Base-by-base conservation (phyloP, 106 monocot species). In the Platanthera guangdongensis region DNA sequence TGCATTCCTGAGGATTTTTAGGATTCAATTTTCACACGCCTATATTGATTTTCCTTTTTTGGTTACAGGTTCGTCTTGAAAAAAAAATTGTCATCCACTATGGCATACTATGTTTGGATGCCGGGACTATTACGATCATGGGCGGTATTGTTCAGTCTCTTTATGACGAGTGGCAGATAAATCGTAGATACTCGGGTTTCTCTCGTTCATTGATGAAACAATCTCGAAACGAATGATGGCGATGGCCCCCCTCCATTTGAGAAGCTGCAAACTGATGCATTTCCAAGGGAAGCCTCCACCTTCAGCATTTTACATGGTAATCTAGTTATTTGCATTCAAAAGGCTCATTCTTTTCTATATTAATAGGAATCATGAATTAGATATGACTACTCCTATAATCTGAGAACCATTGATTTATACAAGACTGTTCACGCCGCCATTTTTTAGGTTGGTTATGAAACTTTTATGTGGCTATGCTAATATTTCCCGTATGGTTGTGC, bases 151-250 rank as follows among this genome's bases (percentile, higher is more conserved):
- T 97, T 16, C 84, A 89, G 85, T 86, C 91, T 63, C 84, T 97
- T 39, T 85, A 82, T 76, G 97, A 97, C 55, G 97, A 97, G 60
- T 97, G 94, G 97, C 78, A 88, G 51, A 84, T 97, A 82, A 92
- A 82, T 78, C 89, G 78, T 82, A 97, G 91, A 80, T 97, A 86
- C 78, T 94, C 97, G 12, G 86, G 87, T 21, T 87, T 92, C 22
- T 91, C 91, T 64, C 86, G 91, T 21, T 74, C 82, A 75, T 74
- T 80, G 22, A 63, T 76, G 28, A 92, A 78, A 64, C 71, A 51
- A 57, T 82, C 89, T 75, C 74, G 81, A 51, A 83, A 76, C 53
- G 78, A 79, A 79, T 67, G 86, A 88, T 77, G 87, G 78, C 32
- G 71, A 6, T 69, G 91, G 91, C 19, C 94, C 94, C 52, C 97